Conservation (phyloP, 139 green algal species). For the Edaphochlamys debaryana region DNA sequence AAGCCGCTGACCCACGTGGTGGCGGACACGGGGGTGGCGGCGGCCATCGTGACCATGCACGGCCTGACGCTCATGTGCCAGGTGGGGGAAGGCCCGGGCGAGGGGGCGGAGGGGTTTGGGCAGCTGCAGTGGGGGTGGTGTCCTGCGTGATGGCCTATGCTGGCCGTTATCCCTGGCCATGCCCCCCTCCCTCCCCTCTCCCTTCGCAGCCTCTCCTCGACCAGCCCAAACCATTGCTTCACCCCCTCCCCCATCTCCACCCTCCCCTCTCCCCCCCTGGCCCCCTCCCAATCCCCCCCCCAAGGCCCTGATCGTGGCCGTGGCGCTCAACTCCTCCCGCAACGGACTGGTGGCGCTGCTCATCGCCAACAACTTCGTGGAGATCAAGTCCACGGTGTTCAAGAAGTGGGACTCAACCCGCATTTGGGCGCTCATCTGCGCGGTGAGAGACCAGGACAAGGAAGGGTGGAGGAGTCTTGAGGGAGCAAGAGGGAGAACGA, state of each 20-base stretch:
- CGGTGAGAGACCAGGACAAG: slow-evolving; percentile 41
- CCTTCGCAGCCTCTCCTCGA: background rate
- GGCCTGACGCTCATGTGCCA: slow-evolving; percentile 76
- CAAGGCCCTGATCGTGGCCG: slow-evolving; percentile 82
- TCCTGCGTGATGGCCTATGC: too few relatives aligned
- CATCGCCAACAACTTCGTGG: slow-evolving; percentile 91
- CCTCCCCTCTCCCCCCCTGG: slow-evolving; percentile 31
- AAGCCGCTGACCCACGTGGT: slow-evolving; percentile 51
- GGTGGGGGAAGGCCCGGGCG: slow-evolving; percentile 16
- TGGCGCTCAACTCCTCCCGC: slow-evolving; percentile 84
- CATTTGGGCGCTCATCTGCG: slow-evolving; percentile 68
- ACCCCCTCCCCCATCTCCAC: background rate
- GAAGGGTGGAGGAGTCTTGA: too few relatives aligned
- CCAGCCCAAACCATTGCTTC: too few relatives aligned
- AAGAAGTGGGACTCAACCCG: slow-evolving; percentile 61
- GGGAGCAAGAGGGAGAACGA: too few relatives aligned
- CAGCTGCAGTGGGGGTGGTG: background rate
- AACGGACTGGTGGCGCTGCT: slow-evolving; percentile 86
- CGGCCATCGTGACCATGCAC: slow-evolving; percentile 65
- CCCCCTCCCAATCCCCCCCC: too few relatives aligned
- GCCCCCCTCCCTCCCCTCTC: background rate
- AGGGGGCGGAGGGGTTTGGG: background rate
- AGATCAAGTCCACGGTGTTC: slow-evolving; percentile 85
- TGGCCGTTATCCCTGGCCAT: background rate
- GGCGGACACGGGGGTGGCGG: slow-evolving; percentile 65